phyloP scores from a whole-genome alignment of 1,284 basidiomycete genomes.

The Boletus sp. region DNA sequence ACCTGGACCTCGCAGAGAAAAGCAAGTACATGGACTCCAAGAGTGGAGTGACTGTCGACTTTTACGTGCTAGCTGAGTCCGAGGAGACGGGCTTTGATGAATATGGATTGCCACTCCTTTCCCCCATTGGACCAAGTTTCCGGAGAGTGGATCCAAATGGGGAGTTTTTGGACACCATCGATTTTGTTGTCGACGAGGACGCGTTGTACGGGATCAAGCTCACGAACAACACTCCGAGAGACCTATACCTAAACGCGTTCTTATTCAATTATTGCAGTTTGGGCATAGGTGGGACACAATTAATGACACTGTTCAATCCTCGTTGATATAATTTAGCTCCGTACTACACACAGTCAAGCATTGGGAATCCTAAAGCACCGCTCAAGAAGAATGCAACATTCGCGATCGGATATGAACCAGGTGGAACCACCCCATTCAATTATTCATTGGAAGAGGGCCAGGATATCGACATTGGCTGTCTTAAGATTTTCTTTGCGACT shows the following conservation, averaged over 20 bases:
- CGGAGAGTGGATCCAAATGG: constrained; percentile 1
- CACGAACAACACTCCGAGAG: constrained; percentile 20
- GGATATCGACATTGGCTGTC: constrained; percentile 27
- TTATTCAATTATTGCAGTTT: constrained; percentile 27
- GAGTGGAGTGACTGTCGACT: constrained; percentile 15
- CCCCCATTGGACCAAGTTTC: constrained; percentile 13
- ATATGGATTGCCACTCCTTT: constrained; percentile 8
- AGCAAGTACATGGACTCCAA: background rate
- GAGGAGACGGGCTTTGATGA: constrained; percentile 12
- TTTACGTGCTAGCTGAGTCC: constrained; percentile 18
- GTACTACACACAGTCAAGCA: constrained; percentile 18
- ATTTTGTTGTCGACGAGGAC: constrained; percentile 20
- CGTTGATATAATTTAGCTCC: constrained; percentile 10
- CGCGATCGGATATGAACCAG: constrained; percentile 26
- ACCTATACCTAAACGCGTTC: constrained; percentile 31
- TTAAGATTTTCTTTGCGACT: constrained; percentile 31
- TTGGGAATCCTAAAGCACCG: constrained; percentile 6
- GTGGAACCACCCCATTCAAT: constrained; percentile 5
- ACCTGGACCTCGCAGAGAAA: constrained; percentile 21
- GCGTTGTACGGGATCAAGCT: background rate
- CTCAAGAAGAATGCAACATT: constrained; percentile 11
- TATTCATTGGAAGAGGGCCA: background rate
- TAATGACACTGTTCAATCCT: background rate
- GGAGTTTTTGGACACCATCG: constrained; percentile 17
- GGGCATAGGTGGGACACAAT: constrained; percentile 19